Base-by-base conservation (phyloP, 352 stramenopile genomes). In the Phytophthora cactorum region DNA sequence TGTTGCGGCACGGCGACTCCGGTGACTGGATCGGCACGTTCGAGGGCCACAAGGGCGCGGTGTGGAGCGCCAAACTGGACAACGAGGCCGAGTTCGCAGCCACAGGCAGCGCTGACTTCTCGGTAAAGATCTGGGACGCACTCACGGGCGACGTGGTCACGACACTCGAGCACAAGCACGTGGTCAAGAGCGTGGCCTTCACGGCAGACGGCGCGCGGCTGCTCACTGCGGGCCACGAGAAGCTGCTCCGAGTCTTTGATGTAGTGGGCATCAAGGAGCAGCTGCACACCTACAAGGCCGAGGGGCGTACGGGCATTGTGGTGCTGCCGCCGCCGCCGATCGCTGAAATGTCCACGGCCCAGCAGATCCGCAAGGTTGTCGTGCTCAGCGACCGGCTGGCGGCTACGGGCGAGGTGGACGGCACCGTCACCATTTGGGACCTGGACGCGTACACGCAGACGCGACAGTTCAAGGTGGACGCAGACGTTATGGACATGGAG, bases 11-110 rank as follows among this genome's bases (percentile, higher is more conserved):
- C 52, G 88, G 76, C 7, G 79, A 83, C 46, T 88, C 90, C 28
- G 91, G 91, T 52, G 83, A 97, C 75, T 99, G 97, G 97, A 99
- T 99, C 66, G 97, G 97, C 50, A 99, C 96, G 6, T 99, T 98
- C 58, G 79, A 93, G 28, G 97, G 97, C 47, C 97, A 99, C 80
- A 99, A 99, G 73, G 97, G 97, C 50, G 91, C 91, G 0, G 91
- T 97, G 0, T 98, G 91, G 91, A 94, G 79, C 52, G 96, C 91
- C 49, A 97, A 94, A 59, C 72, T 99, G 41, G 93, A 98, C 74
- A 65, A 72, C 0, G 74, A 84, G 5, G 92, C 81, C 5, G 82
- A 82, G 49, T 89, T 98, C 22, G 91, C 89, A 0, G 93, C 86
- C 4, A 98, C 96, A 10, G 97, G 91, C 10, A 96, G 81, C 52